Base-by-base conservation (phyloP, 352 stramenopile genomes). In the Globisporangium apiculatum region DNA sequence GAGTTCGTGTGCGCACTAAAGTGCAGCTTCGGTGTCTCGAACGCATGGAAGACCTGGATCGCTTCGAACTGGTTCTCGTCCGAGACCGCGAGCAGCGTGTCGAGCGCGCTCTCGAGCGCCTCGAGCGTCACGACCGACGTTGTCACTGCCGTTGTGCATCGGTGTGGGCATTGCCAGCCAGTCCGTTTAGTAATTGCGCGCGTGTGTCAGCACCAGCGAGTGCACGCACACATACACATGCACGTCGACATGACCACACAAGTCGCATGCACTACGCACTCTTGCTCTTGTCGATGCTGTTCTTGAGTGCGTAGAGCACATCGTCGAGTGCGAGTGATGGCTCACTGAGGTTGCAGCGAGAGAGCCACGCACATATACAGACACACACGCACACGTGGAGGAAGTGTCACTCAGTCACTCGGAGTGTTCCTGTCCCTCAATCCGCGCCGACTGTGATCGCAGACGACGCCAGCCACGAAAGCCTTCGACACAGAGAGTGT, bases 271-370 rank as follows among this genome's bases (percentile, higher is more conserved):
- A 31, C 24, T 31, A 67, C 84, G 38, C 57, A 94, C 84, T 86
- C 58, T 93, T 94, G 75, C 74, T 91, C 48, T 79, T 82, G 71
- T 93, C 85, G 61, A 94, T 93, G 61, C 80, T 94, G 69, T 94
- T 94, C 74, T 94, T 94, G 65, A 94, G 73, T 17, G 85, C 85
- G 65, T 86, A 93, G 51, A 94, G 65, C 18, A 94, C 80, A 67
- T 93, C 79, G 9, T 91, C 83, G 15, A 94, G 74, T 56, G 86
- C 67, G n/a, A 93, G 55, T 7, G 76, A 87, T 5, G 80, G 57
- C 55, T 94, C 79, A 67, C 83, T 93, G 49, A 35, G 2, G 24
- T 31, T 31, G 24, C 24, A 31, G 24, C 24, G 3, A 31, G 24
- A 1, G 24, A 3, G 24, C 24, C 24, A 31, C 24, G 24, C 24